Evolutionary conservation across 2,329 filamentous ascomycete species (phyloP).

Genomic region (Alternaria ethzedia): DNA sequence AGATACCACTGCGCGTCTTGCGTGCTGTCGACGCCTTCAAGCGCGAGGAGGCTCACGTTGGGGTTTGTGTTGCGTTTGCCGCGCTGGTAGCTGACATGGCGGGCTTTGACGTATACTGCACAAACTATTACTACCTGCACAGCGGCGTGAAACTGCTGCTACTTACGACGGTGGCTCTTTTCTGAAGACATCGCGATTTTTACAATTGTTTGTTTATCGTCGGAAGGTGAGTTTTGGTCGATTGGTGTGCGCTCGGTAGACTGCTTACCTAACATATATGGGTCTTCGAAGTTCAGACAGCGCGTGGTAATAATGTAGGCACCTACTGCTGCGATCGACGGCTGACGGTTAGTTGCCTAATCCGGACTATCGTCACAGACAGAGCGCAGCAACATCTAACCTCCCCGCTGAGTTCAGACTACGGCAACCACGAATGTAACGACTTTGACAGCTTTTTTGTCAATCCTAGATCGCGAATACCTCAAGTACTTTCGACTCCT

Average conservation of each 20-base stretch:
- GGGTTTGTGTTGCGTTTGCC: slow-evolving; percentile 63
- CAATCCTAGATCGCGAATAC: background rate
- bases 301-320: background rate
- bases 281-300: background rate
- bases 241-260: slow-evolving; percentile 15
- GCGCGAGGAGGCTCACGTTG: slow-evolving; percentile 89
- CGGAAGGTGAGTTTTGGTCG: background rate
- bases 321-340: background rate
- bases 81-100: slow-evolving; percentile 96
- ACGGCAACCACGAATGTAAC: background rate
- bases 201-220: slow-evolving; percentile 1
- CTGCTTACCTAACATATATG: slow-evolving; percentile 7
- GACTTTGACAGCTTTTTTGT: background rate
- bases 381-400: background rate
- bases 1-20: slow-evolving; percentile 94
- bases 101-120: slow-evolving; percentile 69
- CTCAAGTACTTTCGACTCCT: background rate
- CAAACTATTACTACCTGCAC: background rate
- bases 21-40: slow-evolving; percentile 92
- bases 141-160: background rate
- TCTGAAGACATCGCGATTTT: slow-evolving; percentile 11
- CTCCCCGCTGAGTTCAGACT: background rate
- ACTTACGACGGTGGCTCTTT: slow-evolving; percentile 19
- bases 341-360: background rate
- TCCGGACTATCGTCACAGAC: background rate